Percentiles rank a stretch among this genome's conserved stretches.
These are phyloP conservation scores for Acanthamoeba sp. DNA, from an alignment of 208 protist species.

Conservation along the genomic window DNA sequence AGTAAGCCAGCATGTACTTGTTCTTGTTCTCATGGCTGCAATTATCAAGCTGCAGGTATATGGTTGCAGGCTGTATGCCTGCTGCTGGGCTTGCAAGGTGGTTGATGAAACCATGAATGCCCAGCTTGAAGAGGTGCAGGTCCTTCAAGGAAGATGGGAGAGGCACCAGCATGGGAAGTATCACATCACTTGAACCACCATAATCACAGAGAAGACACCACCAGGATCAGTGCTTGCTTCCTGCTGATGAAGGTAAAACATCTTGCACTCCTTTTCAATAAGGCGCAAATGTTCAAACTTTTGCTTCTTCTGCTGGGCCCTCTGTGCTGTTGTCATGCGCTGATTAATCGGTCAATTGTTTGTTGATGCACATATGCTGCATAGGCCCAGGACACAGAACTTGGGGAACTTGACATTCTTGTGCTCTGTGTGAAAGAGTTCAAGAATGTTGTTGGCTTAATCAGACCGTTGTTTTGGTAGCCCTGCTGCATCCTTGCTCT, in stretches of 20 bases:
- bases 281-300: neutral
- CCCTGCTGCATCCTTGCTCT: no score
- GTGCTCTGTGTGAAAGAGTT: no score
- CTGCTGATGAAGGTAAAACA: neutral
- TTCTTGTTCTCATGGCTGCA: neutral
- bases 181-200: neutral
- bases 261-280: neutral
- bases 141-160: neutral
- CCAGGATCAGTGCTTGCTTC: neutral
- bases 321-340: neutral
- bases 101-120: neutral
- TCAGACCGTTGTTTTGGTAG: no score
- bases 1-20: constrained; percentile 23
- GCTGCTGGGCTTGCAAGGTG: neutral
- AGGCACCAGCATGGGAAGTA: neutral
- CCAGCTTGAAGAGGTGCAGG: neutral
- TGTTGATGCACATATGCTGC: neutral
- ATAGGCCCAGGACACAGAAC: neutral
- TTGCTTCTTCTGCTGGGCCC: neutral
- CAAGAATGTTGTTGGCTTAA: no score
- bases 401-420: neutral
- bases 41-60: neutral
- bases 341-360: neutral
- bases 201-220: neutral
- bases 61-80: neutral